A percentile compares a stretch with the other conserved stretches of the same genome.
Evolutionary conservation across 2,329 filamentous ascomycete genomes (phyloP).

Genomic region (Sarocladium strictum): DNA sequence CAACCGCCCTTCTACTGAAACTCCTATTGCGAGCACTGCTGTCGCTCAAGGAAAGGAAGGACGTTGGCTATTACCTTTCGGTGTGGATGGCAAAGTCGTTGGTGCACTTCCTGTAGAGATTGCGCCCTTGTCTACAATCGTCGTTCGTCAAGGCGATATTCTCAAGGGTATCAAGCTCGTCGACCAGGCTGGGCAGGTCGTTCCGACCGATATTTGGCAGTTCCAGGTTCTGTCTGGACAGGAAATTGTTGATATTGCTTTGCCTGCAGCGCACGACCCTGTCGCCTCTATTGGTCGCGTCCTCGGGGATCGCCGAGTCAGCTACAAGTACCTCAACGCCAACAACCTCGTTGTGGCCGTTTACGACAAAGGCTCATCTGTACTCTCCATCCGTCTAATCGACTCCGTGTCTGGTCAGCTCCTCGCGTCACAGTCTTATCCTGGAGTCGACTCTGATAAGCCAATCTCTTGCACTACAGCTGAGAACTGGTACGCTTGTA

Average conservation of each 20-base stretch:
- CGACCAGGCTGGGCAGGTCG: constrained; percentile 31
- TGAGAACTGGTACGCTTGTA: constrained; percentile 95
- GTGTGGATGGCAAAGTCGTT: constrained; percentile 39
- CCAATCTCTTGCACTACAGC: constrained; percentile 72
- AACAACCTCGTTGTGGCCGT: constrained; percentile 76
- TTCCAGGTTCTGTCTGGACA: constrained; percentile 63
- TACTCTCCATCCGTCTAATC: constrained; percentile 70
- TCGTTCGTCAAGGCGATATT: constrained; percentile 42
- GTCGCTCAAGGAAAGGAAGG: constrained; percentile 47
- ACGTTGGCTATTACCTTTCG: constrained; percentile 49
- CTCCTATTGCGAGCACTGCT: constrained; percentile 34
- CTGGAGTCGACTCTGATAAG: constrained; percentile 67
- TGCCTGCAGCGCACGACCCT: constrained; percentile 70
- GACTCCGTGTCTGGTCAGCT: constrained; percentile 82
- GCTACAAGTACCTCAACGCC: constrained; percentile 95
- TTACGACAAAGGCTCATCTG: constrained; percentile 49
- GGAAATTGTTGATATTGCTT: constrained; percentile 61
- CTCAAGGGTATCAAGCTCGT: constrained; percentile 52
- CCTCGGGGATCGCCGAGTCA: constrained; percentile 82
- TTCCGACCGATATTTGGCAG: constrained; percentile 58
- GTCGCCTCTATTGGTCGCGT: constrained; percentile 94
- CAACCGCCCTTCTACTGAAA: constrained; percentile 13
- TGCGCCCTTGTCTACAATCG: constrained; percentile 47
- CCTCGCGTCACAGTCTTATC: constrained; percentile 64
- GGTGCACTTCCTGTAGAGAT: constrained; percentile 37